These are phyloP conservation scores for Talaromyces nanjingensis DNA, from an alignment of 495 filamentous ascomycete species.

Conservation along the genomic window DNA sequence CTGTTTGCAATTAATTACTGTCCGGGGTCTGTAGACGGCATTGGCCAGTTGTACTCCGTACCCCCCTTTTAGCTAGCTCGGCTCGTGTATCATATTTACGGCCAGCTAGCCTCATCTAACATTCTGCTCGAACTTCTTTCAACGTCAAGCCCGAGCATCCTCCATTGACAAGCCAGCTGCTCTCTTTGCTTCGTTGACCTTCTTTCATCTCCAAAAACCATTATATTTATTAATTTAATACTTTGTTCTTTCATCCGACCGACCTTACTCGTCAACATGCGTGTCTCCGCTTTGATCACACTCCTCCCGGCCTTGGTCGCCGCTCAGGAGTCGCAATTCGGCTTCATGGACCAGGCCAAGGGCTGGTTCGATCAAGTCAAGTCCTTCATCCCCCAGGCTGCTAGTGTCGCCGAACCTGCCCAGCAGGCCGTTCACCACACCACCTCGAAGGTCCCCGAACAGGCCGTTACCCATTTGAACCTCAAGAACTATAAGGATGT, in stretches of 20 bases:
- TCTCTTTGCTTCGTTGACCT: background rate
- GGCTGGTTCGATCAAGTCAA: constrained; percentile 57
- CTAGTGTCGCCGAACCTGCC: constrained; percentile 30
- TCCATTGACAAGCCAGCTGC: background rate
- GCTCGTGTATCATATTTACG: background rate
- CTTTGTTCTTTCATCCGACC: background rate
- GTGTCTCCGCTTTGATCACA: constrained; percentile 55
- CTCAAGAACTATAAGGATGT: constrained; percentile 66
- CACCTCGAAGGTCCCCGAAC: constrained; percentile 47
- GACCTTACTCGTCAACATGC: constrained; percentile 46
- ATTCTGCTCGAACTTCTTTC: background rate
- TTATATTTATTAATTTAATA: background rate
- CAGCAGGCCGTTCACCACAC: constrained; percentile 42
- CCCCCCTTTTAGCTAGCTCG: background rate
- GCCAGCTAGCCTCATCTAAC: background rate
- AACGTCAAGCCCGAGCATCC: background rate
- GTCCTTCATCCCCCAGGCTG: constrained; percentile 50
- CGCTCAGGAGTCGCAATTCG: constrained; percentile 63
- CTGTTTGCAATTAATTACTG: background rate
- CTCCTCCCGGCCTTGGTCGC: constrained; percentile 65
- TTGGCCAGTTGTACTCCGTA: background rate
- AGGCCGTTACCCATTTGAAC: constrained; percentile 54
- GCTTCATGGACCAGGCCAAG: constrained; percentile 60
- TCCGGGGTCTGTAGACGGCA: background rate
- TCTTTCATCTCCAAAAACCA: background rate